Percentiles rank a stretch among this genome's conserved stretches.
Evolutionary conservation across 192 early-diverging fungal species (phyloP).

Genomic region (Diversispora epigaea): DNA sequence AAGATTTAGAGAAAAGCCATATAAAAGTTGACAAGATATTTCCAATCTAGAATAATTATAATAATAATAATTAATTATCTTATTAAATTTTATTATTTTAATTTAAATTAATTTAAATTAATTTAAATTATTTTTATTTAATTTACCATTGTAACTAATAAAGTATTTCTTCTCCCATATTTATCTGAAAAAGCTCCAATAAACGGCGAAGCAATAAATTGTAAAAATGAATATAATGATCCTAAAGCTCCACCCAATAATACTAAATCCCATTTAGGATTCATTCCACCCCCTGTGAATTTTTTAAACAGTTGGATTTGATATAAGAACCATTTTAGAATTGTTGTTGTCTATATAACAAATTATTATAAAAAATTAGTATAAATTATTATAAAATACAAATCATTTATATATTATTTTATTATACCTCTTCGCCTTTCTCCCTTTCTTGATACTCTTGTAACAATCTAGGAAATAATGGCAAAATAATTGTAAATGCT

Average conservation of each 20-base stretch:
- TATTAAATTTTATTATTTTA: not conserved
- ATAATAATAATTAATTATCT: not conserved
- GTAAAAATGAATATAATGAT: conserved; percentile 91
- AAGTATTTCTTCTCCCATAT: conserved; percentile 75
- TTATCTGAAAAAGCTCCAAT: conserved; percentile 82
- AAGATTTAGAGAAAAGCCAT: conserved; percentile 88
- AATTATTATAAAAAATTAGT: not conserved
- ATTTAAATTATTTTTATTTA: not conserved
- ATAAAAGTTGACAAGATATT: conserved; percentile 84
- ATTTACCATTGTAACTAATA: conserved; percentile 83
- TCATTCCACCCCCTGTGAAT: conserved; percentile 33
- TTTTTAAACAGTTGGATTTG: conserved; percentile 37
- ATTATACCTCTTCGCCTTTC: conserved; percentile 55
- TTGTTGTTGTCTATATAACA: conserved; percentile 33
- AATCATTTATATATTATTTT: not conserved
- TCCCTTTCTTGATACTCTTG: conserved; percentile 79
- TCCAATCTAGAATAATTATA: conserved; percentile 57
- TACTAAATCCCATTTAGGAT: conserved; percentile 68
- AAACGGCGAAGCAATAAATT: conserved; percentile 80
- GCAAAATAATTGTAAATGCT: conserved; percentile 96
- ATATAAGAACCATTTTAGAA: conserved; percentile 41
- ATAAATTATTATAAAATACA: conserved; percentile 6
- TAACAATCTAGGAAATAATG: conserved; percentile 87
- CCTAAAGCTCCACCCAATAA: conserved; percentile 90
- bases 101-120: not conserved